Evolutionary conservation across 345 rosid species (phyloP), one percentile per base, ranked within the genome.

Genomic region (Citrus hindsii): DNA sequence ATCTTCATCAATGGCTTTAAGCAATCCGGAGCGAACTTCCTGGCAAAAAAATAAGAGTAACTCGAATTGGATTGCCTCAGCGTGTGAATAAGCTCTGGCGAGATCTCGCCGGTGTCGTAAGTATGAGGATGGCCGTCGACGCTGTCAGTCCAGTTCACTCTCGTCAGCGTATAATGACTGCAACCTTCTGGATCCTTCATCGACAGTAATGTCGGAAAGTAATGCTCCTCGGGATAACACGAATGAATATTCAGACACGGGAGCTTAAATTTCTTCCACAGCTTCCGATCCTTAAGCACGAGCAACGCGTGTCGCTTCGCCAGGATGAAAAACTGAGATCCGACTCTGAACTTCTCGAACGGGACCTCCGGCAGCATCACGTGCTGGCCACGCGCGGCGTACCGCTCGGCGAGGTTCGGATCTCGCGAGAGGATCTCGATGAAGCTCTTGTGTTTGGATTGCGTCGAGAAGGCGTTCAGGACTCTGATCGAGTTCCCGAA

Each of bases 181-280:
- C 97, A 90, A 2, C 97, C 95, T 28, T 79, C 37, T 2, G 94
- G 91, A 84, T 95, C 98, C 74, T 72, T 60, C 83, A 92, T 89
- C 6, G 95, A 90, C 42, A 95, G 59, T n/a, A 93, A 76, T 0
- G 98, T 95, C 2, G 97, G 97, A 30, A 95, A 93, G 76, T 95
- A 95, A 82, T 95, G 98, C 75, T 93, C 98, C 71, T 95, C 98
- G 0, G 97, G 98, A 79, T 95, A 95, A 42, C 98, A 93, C 0
- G 92, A 85, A 1, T 87, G 84, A 1, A 53, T 2, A n/a, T 91
- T 82, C 61, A 85, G 38, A 53, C 98, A 95, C 0, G 93, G 95
- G 13, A 90, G 67, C 72, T 80, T 85, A 38, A 95, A 95, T 76
- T 95, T 95, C 77, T 85, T 88, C 98, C 98, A 95, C 18, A 93